Evolutionary conservation across 192 early-diverging fungal genomes (phyloP).

Genomic region (Mycoemilia scoparia): DNA sequence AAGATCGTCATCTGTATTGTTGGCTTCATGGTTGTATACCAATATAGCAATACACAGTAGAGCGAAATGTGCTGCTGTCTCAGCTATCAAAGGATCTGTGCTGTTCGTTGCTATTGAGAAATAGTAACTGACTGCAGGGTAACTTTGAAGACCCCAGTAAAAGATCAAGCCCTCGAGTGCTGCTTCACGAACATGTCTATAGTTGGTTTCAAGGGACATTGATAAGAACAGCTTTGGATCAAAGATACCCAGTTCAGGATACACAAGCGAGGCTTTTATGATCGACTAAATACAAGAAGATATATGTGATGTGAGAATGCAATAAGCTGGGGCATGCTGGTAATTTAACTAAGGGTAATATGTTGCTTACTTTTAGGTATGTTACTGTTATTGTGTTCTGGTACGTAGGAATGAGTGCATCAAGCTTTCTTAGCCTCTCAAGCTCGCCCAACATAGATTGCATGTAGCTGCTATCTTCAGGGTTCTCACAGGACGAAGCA

Average conservation of each 20-base stretch:
- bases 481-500: too few species aligned
- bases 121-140: conserved; percentile 11
- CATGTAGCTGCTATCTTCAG: not conserved
- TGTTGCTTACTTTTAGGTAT: conserved; percentile 45
- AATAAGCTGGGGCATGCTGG: too few species aligned
- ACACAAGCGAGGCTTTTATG: conserved; percentile 35
- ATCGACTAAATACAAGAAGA: conserved; percentile 16
- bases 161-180: conserved; percentile 62
- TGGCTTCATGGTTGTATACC: too few species aligned
- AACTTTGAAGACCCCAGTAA: conserved; percentile 40
- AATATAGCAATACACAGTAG: too few species aligned
- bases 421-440: conserved; percentile 55
- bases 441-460: conserved; percentile 37
- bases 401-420: conserved; percentile 68
- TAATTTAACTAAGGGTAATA: conserved; percentile 3
- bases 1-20: too few species aligned
- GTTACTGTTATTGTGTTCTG: conserved; percentile 69
- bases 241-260: conserved; percentile 44
- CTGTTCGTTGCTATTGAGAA: too few species aligned
- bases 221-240: conserved; percentile 55
- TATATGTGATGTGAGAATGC: too few species aligned
- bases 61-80: too few species aligned
- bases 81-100: too few species aligned
- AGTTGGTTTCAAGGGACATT: conserved; percentile 55
- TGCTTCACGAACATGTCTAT: conserved; percentile 41